phyloP scores from a whole-genome alignment of 768 basidiomycete genomes.

The Megacollybia marginata region DNA sequence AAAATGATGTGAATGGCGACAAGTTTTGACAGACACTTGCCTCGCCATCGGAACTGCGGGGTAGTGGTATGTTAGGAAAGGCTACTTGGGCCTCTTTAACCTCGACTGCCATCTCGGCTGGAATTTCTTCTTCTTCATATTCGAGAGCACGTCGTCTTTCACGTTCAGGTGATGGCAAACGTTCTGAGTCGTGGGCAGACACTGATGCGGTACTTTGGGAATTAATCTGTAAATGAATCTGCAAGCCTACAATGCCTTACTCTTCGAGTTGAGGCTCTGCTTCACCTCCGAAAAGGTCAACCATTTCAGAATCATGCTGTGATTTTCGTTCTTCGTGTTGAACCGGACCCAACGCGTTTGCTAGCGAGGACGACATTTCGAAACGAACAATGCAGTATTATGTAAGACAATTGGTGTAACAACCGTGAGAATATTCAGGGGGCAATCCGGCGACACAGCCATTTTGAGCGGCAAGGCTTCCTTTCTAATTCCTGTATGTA shows the following conservation, averaged over 20 bases:
- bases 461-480: no score
- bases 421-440: no score
- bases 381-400: no score
- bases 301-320: constrained; percentile 49
- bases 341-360: no score
- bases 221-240: no score
- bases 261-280: constrained; percentile 31
- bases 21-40: constrained; percentile 35
- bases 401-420: no score
- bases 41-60: constrained; percentile 72
- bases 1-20: constrained; percentile 17
- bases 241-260: constrained; percentile 1
- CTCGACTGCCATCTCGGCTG: constrained; percentile 44
- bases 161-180: constrained; percentile 27
- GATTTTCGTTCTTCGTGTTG: no score
- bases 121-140: constrained; percentile 74
- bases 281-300: constrained; percentile 77
- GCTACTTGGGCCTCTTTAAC: constrained; percentile 64
- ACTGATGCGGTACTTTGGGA: no score
- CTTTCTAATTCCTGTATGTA: no score
- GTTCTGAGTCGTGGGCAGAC: constrained; percentile 48
- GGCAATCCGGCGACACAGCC: no score
- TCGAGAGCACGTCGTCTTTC: constrained; percentile 56
- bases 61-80: constrained; percentile 84
- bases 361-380: no score